Base-by-base conservation (phyloP, 2,329 filamentous ascomycete species). In the Cladosporium velox region DNA sequence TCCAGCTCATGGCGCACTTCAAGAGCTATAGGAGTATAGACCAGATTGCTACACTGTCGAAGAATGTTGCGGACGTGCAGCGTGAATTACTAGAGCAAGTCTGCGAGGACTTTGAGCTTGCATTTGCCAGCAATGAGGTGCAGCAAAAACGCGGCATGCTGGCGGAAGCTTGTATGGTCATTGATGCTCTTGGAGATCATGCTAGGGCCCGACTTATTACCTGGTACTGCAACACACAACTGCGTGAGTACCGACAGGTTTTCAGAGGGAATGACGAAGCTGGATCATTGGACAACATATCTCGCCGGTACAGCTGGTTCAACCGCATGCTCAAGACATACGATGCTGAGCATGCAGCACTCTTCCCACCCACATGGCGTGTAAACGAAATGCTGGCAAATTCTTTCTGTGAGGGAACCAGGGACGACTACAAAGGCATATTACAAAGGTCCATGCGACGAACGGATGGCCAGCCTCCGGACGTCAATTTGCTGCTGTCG, bases 1-100 rank as follows among this genome's bases (percentile, higher is more conserved):
- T 99, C 66, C 95, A 99, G 85, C 88, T 99, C 55, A 97, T 98
- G 91, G 91, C 91, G 71, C 93, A 99, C 80, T 99, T 99, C 85
- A 96, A 97, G 81, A 96, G 92, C 79, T 99, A 98, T 78, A 86
- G 95, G 67, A 97, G 93, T 72, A 98, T 99, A 72, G 94, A 98
- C 77, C 95, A 99, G 84, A 98, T 99, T 76, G 95, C 95, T 32
- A 91, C 91, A 0, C 84, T 99, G 69, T 96, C 92, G 76, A 88
- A 92, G 61, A 96, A 96, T 73, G 95, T 99, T 41, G 90, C 93
- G 6, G 95, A 98, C 73, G 84, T 99, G 69, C 95, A 99, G 80
- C 85, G 93, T 67, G 93, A 97, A 77, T 81, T 99, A 66, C 82
- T 97, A 66, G 95, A 99, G 81, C 95, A 99, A 79, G 90, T 99